Evolutionary conservation across 129 eudicot genomes (phyloP).

Genomic region (Helichrysum umbraculigerum): DNA sequence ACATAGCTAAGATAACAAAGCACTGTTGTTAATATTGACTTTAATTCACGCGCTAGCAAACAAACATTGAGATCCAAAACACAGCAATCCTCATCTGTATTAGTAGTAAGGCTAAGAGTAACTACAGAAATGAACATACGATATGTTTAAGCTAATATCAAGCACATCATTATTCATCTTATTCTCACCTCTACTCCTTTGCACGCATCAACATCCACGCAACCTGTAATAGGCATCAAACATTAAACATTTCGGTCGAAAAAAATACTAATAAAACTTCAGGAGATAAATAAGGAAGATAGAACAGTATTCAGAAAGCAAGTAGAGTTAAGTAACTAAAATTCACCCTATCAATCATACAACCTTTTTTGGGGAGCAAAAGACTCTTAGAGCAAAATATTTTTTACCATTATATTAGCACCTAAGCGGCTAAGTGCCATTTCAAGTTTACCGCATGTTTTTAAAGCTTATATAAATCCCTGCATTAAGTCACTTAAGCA

Average conservation of each 20-base stretch:
- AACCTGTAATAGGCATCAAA: conserved; percentile 19
- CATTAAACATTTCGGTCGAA: neutral
- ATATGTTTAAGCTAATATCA: conserved; percentile 5
- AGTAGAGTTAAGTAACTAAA: neutral
- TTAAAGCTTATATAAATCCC: neutral
- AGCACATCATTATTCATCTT: conserved; percentile 19
- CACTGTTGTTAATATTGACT: neutral
- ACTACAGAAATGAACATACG: conserved; percentile 7
- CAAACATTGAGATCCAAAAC: neutral
- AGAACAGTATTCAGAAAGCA: neutral
- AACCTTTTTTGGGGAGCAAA: neutral
- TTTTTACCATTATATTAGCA: neutral
- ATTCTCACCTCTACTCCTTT: conserved; percentile 21
- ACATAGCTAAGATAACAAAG: neutral
- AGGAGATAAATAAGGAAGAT: neutral
- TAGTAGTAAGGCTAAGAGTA: conserved; percentile 2
- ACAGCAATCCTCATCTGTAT: conserved; percentile 17
- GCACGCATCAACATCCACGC: conserved; percentile 20
- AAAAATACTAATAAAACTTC: neutral
- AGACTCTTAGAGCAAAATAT: neutral
- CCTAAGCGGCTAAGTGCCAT: neutral
- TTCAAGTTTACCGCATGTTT: too few species aligned
- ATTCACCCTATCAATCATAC: neutral
- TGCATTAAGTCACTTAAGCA: neutral
- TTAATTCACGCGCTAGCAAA: neutral